Evolutionary conservation across 2,329 filamentous ascomycete species (phyloP).

Genomic region (Cryphonectria japonica): DNA sequence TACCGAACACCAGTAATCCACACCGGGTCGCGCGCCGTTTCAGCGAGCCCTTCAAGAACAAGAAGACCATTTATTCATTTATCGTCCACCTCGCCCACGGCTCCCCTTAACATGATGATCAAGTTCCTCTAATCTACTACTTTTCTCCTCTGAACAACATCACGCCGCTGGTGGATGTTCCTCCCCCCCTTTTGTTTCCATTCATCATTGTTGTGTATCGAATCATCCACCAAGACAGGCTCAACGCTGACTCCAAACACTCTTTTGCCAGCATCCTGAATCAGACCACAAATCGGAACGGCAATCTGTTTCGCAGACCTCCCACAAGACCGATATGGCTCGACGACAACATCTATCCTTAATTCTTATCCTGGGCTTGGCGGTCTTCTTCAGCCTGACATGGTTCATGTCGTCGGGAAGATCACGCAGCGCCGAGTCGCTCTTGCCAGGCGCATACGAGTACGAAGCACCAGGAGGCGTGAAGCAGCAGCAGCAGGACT

Average conservation of each 20-base stretch:
- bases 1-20: constrained; percentile 1
- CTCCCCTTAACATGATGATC: not conserved
- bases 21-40: not conserved
- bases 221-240: not conserved
- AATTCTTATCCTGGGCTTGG: constrained; percentile 57
- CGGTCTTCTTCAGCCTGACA: constrained; percentile 60
- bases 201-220: not conserved
- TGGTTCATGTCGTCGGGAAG: constrained; percentile 56
- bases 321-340: constrained; percentile 46
- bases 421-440: constrained; percentile 28
- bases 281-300: not conserved
- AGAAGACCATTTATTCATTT: not conserved
- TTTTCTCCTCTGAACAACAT: not conserved
- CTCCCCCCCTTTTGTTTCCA: not conserved
- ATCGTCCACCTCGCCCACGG: not conserved
- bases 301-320: not conserved
- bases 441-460: constrained; percentile 33
- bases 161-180: not conserved
- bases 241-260: not conserved
- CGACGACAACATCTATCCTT: constrained; percentile 57
- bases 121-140: not conserved
- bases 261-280: not conserved
- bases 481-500: constrained; percentile 30
- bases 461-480: constrained; percentile 32
- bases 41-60: not conserved